Base-by-base conservation (phyloP, 2,329 filamentous ascomycete species). In the Corynespora cassiicola region DNA sequence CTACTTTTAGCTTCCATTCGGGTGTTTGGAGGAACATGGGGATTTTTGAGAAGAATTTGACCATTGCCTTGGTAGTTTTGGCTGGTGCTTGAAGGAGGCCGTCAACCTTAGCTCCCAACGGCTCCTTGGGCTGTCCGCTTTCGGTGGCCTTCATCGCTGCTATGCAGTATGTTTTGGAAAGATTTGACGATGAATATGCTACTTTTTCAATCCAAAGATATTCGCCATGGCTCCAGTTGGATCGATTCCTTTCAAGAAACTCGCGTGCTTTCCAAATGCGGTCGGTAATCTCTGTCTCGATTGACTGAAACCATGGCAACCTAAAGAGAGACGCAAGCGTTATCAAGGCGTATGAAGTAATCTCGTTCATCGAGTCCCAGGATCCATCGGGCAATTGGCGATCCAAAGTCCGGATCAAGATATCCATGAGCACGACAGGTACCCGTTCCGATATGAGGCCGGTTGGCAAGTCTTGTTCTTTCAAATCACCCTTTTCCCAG, bases 161-260 rank as follows among this genome's bases (percentile, higher is more conserved):
- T 11, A 25, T 12, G 17, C 37, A 40, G 37, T 65, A 65, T 7
- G 48, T 46, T 26, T 56, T 35, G 14, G 46, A 48, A 14, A 47
- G 36, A 9, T 24, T n/a, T 8, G 31, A 16, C 12, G 44, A 47
- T 9, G 22, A 16, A 19, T 44, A 47, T 4, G 44, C 26, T 10
- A 49, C 41, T 36, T 62, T 68, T 20, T 47, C 38, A 26, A 64
- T 61, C 49, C 58, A 63, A 3, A 44, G 31, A 18, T 36, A 24
- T 15, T 40, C 26, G 14, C 9, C 23, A 15, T 31, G 14, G 4
- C 17, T 38, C 20, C 30, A 20, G 17, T 12, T 19, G 11, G 9
- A 4, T 14, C 17, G 22, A 8, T 30, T 18, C 5, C 15, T 11
- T 6, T 14, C 17, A 11, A 41, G 17, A 17, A 18, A 41, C 2